These are phyloP conservation scores for Smithsoniella earleae DNA, from an alignment of 163 green algal genomes.

Conservation along the genomic window DNA sequence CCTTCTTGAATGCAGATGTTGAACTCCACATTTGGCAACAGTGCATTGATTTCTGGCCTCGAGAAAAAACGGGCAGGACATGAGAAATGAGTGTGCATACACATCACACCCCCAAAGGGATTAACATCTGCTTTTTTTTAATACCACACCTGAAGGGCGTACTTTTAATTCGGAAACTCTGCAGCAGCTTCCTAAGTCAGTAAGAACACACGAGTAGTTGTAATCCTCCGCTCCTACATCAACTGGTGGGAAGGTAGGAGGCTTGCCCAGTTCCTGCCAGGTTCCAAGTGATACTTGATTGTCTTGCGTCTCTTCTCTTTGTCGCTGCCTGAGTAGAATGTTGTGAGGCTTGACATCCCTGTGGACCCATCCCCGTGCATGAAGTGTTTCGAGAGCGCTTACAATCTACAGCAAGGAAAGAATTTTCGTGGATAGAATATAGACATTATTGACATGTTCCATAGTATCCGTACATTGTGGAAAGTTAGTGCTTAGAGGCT, in stretches of 20 bases:
- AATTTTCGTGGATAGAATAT: background rate
- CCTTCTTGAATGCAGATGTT: background rate
- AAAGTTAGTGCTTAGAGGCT: no score
- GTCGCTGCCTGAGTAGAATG: background rate
- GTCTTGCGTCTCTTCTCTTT: no score
- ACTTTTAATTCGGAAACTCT: background rate
- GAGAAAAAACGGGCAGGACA: no score
- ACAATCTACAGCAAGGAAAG: background rate
- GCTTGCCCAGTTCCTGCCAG: background rate
- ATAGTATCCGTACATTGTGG: background rate
- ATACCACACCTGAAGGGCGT: background rate
- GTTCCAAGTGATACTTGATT: no score
- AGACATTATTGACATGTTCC: background rate
- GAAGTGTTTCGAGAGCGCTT: background rate
- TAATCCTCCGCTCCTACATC: no score
- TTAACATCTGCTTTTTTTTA: background rate
- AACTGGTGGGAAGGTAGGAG: background rate
- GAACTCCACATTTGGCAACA: no score
- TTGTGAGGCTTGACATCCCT: slow-evolving; percentile 28
- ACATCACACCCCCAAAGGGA: background rate
- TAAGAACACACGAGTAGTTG: slow-evolving; percentile 1
- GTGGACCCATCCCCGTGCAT: slow-evolving; percentile 13
- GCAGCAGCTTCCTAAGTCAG: slow-evolving; percentile 21
- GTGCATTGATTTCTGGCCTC: no score
- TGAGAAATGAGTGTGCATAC: background rate